Evolutionary conservation across 2,329 filamentous ascomycete genomes (phyloP), one percentile per base, ranked within the genome.

Genomic region (Claviceps humidiphila): DNA sequence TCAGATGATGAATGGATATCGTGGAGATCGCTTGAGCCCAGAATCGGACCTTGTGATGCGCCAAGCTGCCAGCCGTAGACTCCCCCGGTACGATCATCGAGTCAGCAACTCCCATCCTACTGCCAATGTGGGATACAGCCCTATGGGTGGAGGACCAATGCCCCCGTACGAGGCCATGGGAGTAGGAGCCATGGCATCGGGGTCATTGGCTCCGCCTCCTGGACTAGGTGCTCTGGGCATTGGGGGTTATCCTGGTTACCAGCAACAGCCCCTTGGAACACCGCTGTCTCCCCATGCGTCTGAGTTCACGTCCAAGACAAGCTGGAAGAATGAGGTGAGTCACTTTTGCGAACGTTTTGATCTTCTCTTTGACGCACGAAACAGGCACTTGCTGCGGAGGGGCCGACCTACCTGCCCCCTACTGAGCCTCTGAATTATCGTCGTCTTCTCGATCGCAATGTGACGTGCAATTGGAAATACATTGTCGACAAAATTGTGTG

Each of bases 401-500:
- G 77, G 26, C 82, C 85, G 61, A 93, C 87, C 1, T 96, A 94
- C 64, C 73, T 96, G 30, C 84, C 87, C 11, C 85, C 89, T 3
- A 86, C 87, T 6, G 93, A 98, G 68, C 93, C 91, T 11, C 78
- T 97, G 61, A 97, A 98, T 69, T 98, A 97, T 64, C 89, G 93
- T 55, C 89, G 90, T 52, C 78, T 98, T 41, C 81, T 97, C 47
- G 93, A 98, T 64, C 89, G 90, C 63, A 95, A 91, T 65, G 89
- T 95, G 68, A 95, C 87, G 63, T 97, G 91, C 71, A 94, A 98
- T 72, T 98, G 91, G 93, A 95, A 93, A 71, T 96, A 95, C 66
- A 96, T 98, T 60, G 93, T 98, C 52, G 91, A 98, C 73, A 97
- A 97, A 75, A 98, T 98, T 65, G 90, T 98, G 59, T 94, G 89